Conservation (phyloP, 1,284 basidiomycete genomes). For the Papiliotrema terrestris region DNA sequence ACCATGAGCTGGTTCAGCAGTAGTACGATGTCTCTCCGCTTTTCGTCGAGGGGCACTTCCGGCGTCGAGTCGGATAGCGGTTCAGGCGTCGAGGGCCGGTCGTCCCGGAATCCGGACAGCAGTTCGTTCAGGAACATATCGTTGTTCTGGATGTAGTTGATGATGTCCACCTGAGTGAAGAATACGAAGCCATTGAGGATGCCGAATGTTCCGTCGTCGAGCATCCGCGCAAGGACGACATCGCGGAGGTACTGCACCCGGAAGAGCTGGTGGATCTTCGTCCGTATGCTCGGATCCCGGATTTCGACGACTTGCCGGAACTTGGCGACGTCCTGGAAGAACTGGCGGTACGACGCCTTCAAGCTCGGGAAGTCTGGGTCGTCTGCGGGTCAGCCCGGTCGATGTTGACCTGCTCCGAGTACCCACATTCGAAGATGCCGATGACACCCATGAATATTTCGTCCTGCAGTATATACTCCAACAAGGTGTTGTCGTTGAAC, state of each 20-base stretch:
- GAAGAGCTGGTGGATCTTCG: slow-evolving; percentile 94
- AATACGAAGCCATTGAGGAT: slow-evolving; percentile 96
- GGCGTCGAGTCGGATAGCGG: neutral
- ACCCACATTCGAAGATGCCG: slow-evolving; percentile 93
- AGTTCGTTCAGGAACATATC: slow-evolving; percentile 71
- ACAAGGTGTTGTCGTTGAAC: slow-evolving; percentile 91
- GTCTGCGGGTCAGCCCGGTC: slow-evolving; percentile 56
- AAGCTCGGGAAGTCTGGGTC: slow-evolving; percentile 93
- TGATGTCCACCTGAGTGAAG: slow-evolving; percentile 98
- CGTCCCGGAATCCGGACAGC: slow-evolving; percentile 70
- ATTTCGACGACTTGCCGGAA: slow-evolving; percentile 86
- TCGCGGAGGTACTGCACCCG: slow-evolving; percentile 96
- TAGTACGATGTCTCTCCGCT: slow-evolving; percentile 63
- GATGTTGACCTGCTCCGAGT: neutral
- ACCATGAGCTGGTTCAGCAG: slow-evolving; percentile 89
- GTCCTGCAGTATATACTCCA: slow-evolving; percentile 92
- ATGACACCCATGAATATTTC: slow-evolving; percentile 88
- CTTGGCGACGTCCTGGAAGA: slow-evolving; percentile 72
- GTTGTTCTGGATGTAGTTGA: slow-evolving; percentile 80
- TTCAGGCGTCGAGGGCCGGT: slow-evolving; percentile 20
- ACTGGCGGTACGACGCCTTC: slow-evolving; percentile 95
- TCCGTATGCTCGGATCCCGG: slow-evolving; percentile 65
- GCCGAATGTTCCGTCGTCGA: slow-evolving; percentile 96
- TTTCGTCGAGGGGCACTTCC: slow-evolving; percentile 47
- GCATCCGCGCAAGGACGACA: slow-evolving; percentile 87